Evolutionary conservation across 805 yeast genomes (phyloP).

Genomic region (Starmerella sirachaensis): DNA sequence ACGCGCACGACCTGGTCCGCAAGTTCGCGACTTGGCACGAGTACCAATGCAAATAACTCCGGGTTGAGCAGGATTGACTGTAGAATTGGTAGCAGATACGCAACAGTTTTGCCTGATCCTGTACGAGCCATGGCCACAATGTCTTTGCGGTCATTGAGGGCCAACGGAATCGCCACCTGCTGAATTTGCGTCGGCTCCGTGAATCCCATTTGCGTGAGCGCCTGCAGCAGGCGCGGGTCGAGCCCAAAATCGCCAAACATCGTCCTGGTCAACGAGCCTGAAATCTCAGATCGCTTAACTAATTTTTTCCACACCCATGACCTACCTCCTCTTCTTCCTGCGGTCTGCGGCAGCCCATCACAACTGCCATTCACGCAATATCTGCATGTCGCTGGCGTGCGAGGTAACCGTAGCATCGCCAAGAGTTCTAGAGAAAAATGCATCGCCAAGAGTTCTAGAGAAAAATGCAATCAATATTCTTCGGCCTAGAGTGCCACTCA

Average conservation of each 20-base stretch:
- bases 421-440: no score
- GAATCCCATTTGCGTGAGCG: constrained; percentile 68
- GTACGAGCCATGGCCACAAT: constrained; percentile 89
- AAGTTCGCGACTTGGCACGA: constrained; percentile 90
- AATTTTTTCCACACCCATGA: constrained; percentile 8
- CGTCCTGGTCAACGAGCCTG: not conserved
- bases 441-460: no score
- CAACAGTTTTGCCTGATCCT: constrained; percentile 92
- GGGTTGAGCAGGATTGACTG: constrained; percentile 50
- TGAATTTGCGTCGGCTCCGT: constrained; percentile 83
- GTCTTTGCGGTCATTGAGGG: constrained; percentile 80
- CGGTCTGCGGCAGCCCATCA: no score
- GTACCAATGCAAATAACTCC: constrained; percentile 43
- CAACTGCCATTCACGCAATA: no score
- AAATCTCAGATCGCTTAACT: constrained; percentile 7
- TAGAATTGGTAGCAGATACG: constrained; percentile 76
- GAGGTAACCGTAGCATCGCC: no score
- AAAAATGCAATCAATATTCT: no score
- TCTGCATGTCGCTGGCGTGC: no score
- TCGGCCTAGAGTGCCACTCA: no score
- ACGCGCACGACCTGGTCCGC: constrained; percentile 73
- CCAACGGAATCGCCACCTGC: constrained; percentile 81
- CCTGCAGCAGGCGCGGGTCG: constrained; percentile 75
- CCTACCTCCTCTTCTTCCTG: no score
- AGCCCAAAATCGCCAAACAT: constrained; percentile 62